These are phyloP conservation scores for Pelargonium nanum DNA, from an alignment of 345 rosid genomes.

Conservation along the genomic window DNA sequence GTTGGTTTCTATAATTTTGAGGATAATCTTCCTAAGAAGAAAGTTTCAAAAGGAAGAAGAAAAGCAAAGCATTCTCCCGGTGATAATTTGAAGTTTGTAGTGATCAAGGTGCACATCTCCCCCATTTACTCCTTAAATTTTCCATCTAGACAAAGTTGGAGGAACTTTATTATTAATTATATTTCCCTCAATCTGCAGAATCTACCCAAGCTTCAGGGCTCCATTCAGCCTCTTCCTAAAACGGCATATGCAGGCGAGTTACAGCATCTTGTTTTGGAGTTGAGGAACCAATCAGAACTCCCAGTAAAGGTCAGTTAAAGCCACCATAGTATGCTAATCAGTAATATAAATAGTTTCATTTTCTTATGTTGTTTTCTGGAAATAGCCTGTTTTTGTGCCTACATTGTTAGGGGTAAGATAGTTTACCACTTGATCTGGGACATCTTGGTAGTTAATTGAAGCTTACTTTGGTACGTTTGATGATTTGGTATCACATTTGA, in stretches of 20 bases:
- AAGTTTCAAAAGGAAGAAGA: slow-evolving; percentile 38
- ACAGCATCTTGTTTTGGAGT: slow-evolving; percentile 56
- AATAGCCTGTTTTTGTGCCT: neutral
- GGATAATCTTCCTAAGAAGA: slow-evolving; percentile 36
- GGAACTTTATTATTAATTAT: neutral
- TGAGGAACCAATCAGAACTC: slow-evolving; percentile 59
- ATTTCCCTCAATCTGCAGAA: slow-evolving; percentile 30
- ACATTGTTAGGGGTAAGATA: neutral
- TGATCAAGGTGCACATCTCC: slow-evolving; percentile 50
- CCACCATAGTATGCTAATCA: neutral
- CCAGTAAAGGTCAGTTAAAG: slow-evolving; percentile 56
- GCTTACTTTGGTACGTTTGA: neutral
- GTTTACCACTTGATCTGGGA: neutral
- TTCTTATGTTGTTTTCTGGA: neutral
- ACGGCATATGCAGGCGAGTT: slow-evolving; percentile 69
- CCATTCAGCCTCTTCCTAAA: slow-evolving; percentile 48
- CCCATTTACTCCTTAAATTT: slow-evolving; percentile 12
- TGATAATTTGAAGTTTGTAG: slow-evolving; percentile 59
- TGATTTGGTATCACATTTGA: neutral
- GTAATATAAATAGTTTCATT: neutral
- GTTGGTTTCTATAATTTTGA: slow-evolving; percentile 61
- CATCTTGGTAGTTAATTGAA: neutral
- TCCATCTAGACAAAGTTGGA: slow-evolving; percentile 8
- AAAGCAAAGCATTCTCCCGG: slow-evolving; percentile 39
- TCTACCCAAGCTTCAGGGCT: slow-evolving; percentile 84